These are phyloP conservation scores for Fusarium sp. DNA, from an alignment of 2,329 filamentous ascomycete genomes.

Conservation along the genomic window DNA sequence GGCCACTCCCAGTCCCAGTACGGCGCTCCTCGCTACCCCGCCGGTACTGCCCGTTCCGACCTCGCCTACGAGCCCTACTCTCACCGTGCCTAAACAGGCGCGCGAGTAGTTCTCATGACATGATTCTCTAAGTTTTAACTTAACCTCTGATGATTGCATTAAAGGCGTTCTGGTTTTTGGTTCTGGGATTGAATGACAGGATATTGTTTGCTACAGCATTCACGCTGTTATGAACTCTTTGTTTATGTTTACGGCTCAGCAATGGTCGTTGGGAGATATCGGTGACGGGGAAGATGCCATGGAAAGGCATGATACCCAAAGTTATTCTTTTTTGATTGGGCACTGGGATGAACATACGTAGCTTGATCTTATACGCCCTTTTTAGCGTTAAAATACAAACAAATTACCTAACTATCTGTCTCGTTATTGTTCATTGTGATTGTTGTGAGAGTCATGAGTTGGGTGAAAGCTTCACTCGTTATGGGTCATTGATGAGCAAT, in stretches of 20 bases:
- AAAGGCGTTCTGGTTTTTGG: slow-evolving; percentile 42
- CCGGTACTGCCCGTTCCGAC: slow-evolving; percentile 59
- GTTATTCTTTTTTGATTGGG: slow-evolving; percentile 16
- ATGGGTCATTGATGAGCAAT: slow-evolving; percentile 22
- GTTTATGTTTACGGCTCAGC: slow-evolving; percentile 12
- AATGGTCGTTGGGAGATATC: slow-evolving; percentile 16
- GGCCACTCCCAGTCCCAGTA: slow-evolving; percentile 48
- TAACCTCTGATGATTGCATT: slow-evolving; percentile 45
- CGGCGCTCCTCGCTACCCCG: slow-evolving; percentile 55
- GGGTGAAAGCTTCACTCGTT: not conserved
- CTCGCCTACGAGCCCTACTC: slow-evolving; percentile 74
- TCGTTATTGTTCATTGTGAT: not conserved
- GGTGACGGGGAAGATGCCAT: slow-evolving; percentile 35
- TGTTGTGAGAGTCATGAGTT: not conserved
- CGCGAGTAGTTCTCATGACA: slow-evolving; percentile 21
- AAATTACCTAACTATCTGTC: not conserved
- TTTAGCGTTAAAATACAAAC: slow-evolving; percentile 26
- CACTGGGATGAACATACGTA: slow-evolving; percentile 20
- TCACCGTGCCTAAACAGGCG: slow-evolving; percentile 61
- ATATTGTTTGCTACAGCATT: slow-evolving; percentile 16
- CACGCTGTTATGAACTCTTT: slow-evolving; percentile 28
- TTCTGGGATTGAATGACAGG: slow-evolving; percentile 22
- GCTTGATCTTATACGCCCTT: slow-evolving; percentile 20
- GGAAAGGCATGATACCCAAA: slow-evolving; percentile 43
- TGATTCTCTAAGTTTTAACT: slow-evolving; percentile 34